These are phyloP conservation scores for Penicillium hesseltinei DNA, from an alignment of 2,329 filamentous ascomycete genomes.

Conservation along the genomic window DNA sequence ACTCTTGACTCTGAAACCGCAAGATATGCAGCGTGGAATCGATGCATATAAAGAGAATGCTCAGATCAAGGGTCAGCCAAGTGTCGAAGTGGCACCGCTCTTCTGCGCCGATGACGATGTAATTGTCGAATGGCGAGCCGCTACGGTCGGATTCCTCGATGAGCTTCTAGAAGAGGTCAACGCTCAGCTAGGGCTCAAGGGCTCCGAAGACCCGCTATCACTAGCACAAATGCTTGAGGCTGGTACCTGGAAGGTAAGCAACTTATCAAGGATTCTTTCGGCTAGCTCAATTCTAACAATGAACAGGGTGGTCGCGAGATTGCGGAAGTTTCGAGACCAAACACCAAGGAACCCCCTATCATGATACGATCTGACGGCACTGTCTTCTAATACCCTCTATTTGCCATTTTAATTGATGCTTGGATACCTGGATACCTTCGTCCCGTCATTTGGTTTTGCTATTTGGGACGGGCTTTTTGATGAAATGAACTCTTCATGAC, in stretches of 20 bases:
- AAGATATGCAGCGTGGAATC: slow-evolving; percentile 69
- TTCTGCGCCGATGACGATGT: slow-evolving; percentile 74
- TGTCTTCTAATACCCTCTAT: slow-evolving; percentile 66
- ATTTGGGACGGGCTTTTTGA: slow-evolving; percentile 26
- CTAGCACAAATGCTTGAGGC: slow-evolving; percentile 91
- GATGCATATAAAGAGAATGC: slow-evolving; percentile 69
- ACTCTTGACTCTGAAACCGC: slow-evolving; percentile 70
- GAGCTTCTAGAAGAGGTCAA: slow-evolving; percentile 69
- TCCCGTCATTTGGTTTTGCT: slow-evolving; percentile 2
- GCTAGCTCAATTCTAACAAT: slow-evolving; percentile 32
- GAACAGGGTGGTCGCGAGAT: slow-evolving; percentile 83
- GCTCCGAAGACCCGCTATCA: slow-evolving; percentile 64
- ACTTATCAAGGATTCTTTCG: neutral
- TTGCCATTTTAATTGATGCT: slow-evolving; percentile 23
- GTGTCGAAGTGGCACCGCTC: slow-evolving; percentile 69
- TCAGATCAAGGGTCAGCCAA: slow-evolving; percentile 68
- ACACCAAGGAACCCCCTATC: slow-evolving; percentile 94
- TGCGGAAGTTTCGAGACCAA: slow-evolving; percentile 90
- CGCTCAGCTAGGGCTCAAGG: slow-evolving; percentile 63
- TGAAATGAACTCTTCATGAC: slow-evolving; percentile 24
- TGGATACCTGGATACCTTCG: slow-evolving; percentile 25
- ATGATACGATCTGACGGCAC: slow-evolving; percentile 95
- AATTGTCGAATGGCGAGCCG: slow-evolving; percentile 75
- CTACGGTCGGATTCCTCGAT: slow-evolving; percentile 73
- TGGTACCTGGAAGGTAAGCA: slow-evolving; percentile 90